A percentile compares a stretch with the other conserved stretches of the same genome.
Conservation (phyloP, 495 filamentous ascomycete genomes). For the Parmelia sp. region DNA sequence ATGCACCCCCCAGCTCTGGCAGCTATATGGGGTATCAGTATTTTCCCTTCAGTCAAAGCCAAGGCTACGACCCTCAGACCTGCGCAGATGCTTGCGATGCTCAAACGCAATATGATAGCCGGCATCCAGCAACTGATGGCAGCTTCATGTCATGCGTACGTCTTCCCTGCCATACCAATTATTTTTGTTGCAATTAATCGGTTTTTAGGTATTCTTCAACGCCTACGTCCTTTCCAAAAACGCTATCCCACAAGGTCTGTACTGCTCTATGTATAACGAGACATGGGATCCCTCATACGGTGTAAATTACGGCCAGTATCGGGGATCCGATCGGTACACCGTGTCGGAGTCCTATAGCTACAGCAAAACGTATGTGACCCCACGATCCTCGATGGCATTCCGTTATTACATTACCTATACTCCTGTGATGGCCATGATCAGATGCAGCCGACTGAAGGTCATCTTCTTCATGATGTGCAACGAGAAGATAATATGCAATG, state of each 20-base stretch:
- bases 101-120: constrained; percentile 35
- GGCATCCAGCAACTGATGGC: constrained; percentile 28
- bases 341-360: constrained; percentile 17
- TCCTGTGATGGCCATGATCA: not conserved
- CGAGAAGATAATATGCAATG: no score
- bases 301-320: constrained; percentile 23
- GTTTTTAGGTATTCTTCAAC: constrained; percentile 39
- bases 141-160: constrained; percentile 24
- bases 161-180: not conserved
- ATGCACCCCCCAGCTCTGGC: constrained; percentile 32
- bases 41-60: constrained; percentile 33
- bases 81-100: constrained; percentile 41
- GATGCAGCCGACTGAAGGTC: not conserved
- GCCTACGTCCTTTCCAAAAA: constrained; percentile 40
- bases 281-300: constrained; percentile 22
- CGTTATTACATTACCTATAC: not conserved
- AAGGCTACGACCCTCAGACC: constrained; percentile 32
- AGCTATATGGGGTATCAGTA: constrained; percentile 38
- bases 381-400: not conserved
- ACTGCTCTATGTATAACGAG: constrained; percentile 27
- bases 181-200: not conserved
- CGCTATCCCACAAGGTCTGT: constrained; percentile 28
- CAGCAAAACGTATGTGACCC: not conserved
- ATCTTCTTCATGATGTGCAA: not conserved
- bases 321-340: constrained; percentile 12